These are phyloP conservation scores for Rhamnella rubrinervis DNA, from an alignment of 331 rosid genomes.

Conservation along the genomic window DNA sequence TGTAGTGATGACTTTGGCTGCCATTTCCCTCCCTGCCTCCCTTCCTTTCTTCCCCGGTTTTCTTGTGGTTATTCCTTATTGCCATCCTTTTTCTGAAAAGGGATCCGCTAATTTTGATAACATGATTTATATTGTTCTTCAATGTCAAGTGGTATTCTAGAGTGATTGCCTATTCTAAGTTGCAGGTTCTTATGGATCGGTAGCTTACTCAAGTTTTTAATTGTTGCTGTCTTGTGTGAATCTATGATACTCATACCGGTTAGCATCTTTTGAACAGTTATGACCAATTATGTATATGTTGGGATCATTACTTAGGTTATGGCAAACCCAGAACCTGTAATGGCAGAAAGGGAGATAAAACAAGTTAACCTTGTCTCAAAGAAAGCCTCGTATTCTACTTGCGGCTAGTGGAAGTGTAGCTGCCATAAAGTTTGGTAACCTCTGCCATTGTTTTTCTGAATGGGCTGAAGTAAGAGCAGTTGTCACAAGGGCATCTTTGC, in stretches of 20 bases:
- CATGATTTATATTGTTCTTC: no score
- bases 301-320: conserved; percentile 33
- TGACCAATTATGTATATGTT: conserved; percentile 6
- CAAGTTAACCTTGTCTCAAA: conserved; percentile 16
- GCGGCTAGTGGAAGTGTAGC: conserved; percentile 86
- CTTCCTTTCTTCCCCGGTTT: no score
- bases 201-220: not conserved
- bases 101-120: no score
- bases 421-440: conserved; percentile 57
- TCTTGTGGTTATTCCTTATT: no score
- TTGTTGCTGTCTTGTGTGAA: not conserved
- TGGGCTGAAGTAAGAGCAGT: conserved; percentile 87
- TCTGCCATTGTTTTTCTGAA: conserved; percentile 55
- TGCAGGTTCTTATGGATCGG: not conserved
- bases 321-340: conserved; percentile 44
- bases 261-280: not conserved
- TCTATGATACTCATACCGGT: not conserved
- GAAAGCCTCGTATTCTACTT: conserved; percentile 75
- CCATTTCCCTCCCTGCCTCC: no score
- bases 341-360: conserved; percentile 30
- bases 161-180: not conserved
- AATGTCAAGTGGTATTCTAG: no score
- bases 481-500: conserved; percentile 57
- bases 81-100: no score
- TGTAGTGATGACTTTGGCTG: no score